Evolutionary conservation across 257 asterid genomes (phyloP).

Genomic region (Mentha longifolia): DNA sequence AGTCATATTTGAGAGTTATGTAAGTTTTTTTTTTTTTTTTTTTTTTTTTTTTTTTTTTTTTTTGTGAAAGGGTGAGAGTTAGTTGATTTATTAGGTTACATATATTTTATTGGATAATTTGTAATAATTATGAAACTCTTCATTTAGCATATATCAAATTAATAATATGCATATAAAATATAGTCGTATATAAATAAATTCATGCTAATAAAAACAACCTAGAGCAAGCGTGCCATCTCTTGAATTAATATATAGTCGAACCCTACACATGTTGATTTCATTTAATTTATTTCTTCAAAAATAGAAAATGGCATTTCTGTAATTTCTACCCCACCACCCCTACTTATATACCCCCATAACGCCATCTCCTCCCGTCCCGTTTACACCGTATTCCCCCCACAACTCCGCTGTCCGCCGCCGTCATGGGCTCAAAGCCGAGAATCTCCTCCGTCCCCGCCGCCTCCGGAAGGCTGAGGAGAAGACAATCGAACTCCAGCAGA

Average conservation of each 20-base stretch:
- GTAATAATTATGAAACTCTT: too few species aligned
- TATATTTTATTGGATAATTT: too few species aligned
- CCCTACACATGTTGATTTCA: neutral
- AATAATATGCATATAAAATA: neutral
- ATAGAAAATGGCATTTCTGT: conserved; percentile 46
- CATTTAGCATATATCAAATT: too few species aligned
- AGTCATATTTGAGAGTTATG: neutral
- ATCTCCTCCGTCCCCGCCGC: conserved; percentile 36
- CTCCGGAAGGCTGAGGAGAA: conserved; percentile 46
- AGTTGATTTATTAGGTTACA: too few species aligned
- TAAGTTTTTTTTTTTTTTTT: too few species aligned
- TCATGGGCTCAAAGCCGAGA: conserved; percentile 56
- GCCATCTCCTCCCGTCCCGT: conserved; percentile 46
- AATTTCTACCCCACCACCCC: conserved; percentile 30
- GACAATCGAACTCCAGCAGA: conserved; percentile 39
- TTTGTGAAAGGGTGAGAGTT: too few species aligned
- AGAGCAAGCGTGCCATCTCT: neutral
- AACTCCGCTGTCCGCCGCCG: conserved; percentile 23
- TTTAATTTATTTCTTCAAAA: neutral
- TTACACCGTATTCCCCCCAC: conserved; percentile 33
- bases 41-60: too few species aligned
- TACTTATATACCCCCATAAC: conserved; percentile 63
- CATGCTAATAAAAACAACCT: neutral
- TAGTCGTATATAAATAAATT: neutral
- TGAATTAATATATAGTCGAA: neutral